Conservation (phyloP, 768 basidiomycete species). For the Russula sp. region DNA sequence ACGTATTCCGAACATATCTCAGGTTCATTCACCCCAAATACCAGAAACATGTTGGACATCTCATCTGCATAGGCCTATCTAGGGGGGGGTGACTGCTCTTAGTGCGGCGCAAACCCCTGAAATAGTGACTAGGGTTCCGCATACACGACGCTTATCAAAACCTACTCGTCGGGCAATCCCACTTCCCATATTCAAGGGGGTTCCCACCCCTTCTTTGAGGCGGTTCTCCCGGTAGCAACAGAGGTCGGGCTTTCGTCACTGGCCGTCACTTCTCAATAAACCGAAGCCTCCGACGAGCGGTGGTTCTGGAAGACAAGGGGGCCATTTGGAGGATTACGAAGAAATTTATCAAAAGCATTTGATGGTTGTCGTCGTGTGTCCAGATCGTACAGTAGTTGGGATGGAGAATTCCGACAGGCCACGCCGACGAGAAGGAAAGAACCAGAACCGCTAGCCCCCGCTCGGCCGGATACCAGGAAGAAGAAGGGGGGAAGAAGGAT, state of each 20-base stretch:
- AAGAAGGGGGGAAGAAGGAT: not conserved
- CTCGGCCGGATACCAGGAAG: not conserved
- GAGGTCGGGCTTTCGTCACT: conserved; percentile 2
- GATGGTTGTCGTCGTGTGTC: not conserved
- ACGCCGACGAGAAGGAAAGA: not conserved
- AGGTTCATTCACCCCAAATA: not conserved
- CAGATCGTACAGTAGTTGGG: not conserved
- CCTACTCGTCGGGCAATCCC: conserved; percentile 5
- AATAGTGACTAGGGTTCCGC: not conserved
- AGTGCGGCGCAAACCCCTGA: conserved; percentile 11
- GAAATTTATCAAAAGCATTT: not conserved
- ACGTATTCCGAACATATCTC: not conserved
- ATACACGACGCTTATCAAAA: conserved; percentile 1
- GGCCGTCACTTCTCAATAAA: conserved; percentile 1
- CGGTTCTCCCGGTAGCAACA: not conserved
- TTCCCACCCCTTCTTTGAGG: conserved; percentile 2
- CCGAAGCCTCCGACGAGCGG: conserved; percentile 8
- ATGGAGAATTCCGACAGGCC: not conserved
- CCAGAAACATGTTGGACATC: not conserved
- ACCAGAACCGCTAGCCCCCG: too few species aligned
- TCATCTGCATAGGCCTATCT: conserved; percentile 1
- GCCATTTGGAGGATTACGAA: not conserved
- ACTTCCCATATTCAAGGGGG: conserved; percentile 4
- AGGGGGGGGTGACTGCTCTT: not conserved
- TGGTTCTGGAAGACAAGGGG: not conserved